Conservation (phyloP, 208 protist genomes). For the Lotmaria passim region DNA sequence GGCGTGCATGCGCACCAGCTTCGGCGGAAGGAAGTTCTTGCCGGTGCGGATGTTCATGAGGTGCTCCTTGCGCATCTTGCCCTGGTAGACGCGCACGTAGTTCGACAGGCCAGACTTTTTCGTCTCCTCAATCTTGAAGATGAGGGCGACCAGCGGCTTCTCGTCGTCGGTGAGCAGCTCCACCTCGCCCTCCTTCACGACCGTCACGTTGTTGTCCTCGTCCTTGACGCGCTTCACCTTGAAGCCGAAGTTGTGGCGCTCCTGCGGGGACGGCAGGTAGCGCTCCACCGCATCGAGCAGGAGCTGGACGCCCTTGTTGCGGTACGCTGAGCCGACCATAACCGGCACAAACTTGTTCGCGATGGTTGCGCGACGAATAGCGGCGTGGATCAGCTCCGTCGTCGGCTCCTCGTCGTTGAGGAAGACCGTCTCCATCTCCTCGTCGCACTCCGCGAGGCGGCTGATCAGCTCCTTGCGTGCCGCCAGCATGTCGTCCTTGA, state of each 20-base stretch:
- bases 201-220: slow-evolving; percentile 79
- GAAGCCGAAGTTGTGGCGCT: slow-evolving; percentile 90
- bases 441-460: slow-evolving; percentile 95
- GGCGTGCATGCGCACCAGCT: slow-evolving; percentile 98
- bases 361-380: slow-evolving; percentile 94
- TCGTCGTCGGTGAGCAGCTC: slow-evolving; percentile 86
- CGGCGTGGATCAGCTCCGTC: slow-evolving; percentile 88
- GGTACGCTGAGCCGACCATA: slow-evolving; percentile 97
- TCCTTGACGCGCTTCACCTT: slow-evolving; percentile 86
- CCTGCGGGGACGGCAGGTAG: slow-evolving; percentile 96
- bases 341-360: slow-evolving; percentile 97
- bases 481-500: slow-evolving; percentile 73
- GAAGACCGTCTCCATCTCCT: slow-evolving; percentile 94
- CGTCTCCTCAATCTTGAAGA: slow-evolving; percentile 99
- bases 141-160: slow-evolving; percentile 94
- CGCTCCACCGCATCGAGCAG: slow-evolving; percentile 97
- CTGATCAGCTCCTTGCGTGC: slow-evolving; percentile 93
- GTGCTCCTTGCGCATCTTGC: slow-evolving; percentile 93
- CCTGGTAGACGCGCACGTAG: slow-evolving; percentile 99
- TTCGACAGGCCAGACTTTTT: slow-evolving; percentile 97
- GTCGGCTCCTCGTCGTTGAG: slow-evolving; percentile 93
- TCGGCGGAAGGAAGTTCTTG: slow-evolving; percentile 93
- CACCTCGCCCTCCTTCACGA: slow-evolving; percentile 81
- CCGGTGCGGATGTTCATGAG: slow-evolving; percentile 86
- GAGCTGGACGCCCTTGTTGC: slow-evolving; percentile 99